Conservation (phyloP, 2,329 filamentous ascomycete genomes). For the Cercospora sesami region DNA sequence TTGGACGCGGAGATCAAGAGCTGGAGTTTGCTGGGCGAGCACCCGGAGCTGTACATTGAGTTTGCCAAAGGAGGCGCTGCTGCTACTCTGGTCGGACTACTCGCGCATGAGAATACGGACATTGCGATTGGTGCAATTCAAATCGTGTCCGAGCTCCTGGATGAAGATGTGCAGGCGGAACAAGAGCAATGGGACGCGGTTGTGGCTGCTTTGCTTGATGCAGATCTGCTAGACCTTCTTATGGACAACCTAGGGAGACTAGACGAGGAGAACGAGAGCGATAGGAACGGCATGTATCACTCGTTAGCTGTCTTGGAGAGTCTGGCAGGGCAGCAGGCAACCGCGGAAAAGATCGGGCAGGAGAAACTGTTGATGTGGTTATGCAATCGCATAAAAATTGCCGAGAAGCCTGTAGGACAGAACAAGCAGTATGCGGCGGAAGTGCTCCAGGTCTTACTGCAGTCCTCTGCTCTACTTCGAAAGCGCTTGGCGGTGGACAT, state of each 20-base stretch:
- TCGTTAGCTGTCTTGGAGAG: slow-evolving; percentile 81
- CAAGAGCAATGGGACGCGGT: slow-evolving; percentile 78
- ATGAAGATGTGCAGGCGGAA: slow-evolving; percentile 83
- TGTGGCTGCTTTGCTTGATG: slow-evolving; percentile 61
- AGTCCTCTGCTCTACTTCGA: slow-evolving; percentile 69
- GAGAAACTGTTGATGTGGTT: slow-evolving; percentile 77
- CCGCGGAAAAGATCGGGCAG: slow-evolving; percentile 70
- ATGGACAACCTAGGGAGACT: slow-evolving; percentile 77
- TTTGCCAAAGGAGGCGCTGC: slow-evolving; percentile 71
- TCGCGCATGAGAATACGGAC: slow-evolving; percentile 95
- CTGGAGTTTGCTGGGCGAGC: slow-evolving; percentile 82
- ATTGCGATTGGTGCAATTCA: slow-evolving; percentile 91
- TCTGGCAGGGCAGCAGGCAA: slow-evolving; percentile 67
- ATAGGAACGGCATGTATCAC: slow-evolving; percentile 84
- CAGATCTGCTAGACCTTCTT: slow-evolving; percentile 72
- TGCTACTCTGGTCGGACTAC: slow-evolving; percentile 71
- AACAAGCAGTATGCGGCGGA: slow-evolving; percentile 97
- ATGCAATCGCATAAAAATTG: slow-evolving; percentile 67
- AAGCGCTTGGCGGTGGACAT: slow-evolving; percentile 54
- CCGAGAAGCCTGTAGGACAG: slow-evolving; percentile 70
- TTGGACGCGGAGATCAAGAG: slow-evolving; percentile 85
- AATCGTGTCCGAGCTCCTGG: slow-evolving; percentile 85
- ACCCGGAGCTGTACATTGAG: slow-evolving; percentile 77
- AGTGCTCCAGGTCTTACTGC: slow-evolving; percentile 82
- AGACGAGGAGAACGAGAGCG: slow-evolving; percentile 70